Base-by-base conservation (phyloP, 768 basidiomycete species). In the Podaxis sp. region DNA sequence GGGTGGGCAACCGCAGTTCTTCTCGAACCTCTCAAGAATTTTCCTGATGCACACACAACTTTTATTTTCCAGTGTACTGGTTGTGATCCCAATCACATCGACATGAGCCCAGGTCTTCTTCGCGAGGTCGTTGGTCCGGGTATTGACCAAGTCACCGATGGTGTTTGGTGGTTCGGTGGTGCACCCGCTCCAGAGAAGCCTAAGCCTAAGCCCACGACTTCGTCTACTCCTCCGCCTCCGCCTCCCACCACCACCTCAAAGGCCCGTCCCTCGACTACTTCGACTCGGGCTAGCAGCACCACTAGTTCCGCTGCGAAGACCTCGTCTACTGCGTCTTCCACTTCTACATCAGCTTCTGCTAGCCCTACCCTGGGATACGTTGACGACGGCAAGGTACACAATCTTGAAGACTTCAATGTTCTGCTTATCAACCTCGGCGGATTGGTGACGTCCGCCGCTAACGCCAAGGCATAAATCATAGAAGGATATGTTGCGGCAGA, bases 41-140 rank as follows among this genome's bases (percentile, higher is more conserved):
- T 9, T 51, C 19, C 26, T 36, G 51, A 38, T 67, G 52, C 51
- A 51, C 44, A 48, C 53, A 7, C 53, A 11, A 17, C 17, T n/a
- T 13, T 46, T 46, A 6, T 13, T 36, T 11, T 59, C 11, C 33
- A 82, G 82, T 83, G 82, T 67, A 64, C 64, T 24, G 70, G 70
- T 4, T 84, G 84, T 71, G 58, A 68, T 0, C 53, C 40, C 2
- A 77, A 75, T 40, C 79, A 76, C 48, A 75, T 87, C 19, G 85
- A 86, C 68, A 66, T 84, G 19, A 80, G 79, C 6, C 65, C 70
- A 1, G 76, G 75, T 15, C 77, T 87, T n/a, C 85, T 84, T 67
- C 3, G 69, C 2, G 71, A 68, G 67, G 79, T 84, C 59, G 82
- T 72, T 1, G 64, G 72, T 22, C 52, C 71, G 12, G 55, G 57